Evolutionary conservation across 768 basidiomycete species (phyloP).

Genomic region (Russula dissimulans): DNA sequence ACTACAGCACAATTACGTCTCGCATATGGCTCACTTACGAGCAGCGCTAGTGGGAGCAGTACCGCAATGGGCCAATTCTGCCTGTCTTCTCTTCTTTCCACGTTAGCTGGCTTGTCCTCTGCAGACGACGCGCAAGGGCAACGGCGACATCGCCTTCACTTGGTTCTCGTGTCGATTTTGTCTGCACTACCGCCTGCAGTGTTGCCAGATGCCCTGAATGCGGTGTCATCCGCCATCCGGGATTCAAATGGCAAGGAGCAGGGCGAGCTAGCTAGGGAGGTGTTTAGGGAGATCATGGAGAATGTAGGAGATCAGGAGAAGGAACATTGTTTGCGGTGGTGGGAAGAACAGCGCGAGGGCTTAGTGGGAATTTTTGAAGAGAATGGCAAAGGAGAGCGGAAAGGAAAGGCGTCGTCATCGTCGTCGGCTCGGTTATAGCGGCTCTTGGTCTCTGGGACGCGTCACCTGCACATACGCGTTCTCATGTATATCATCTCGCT

Average conservation of each 20-base stretch:
- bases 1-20: conserved; percentile 58
- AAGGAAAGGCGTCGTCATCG: too few relatives aligned
- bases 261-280: conserved; percentile 43
- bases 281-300: conserved; percentile 57
- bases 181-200: conserved; percentile 51
- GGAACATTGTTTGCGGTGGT: conserved; percentile 61
- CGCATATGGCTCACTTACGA: conserved; percentile 65
- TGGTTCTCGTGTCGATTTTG: conserved; percentile 56
- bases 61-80: conserved; percentile 61
- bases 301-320: conserved; percentile 62
- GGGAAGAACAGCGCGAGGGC: conserved; percentile 37
- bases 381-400: neutral
- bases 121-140: conserved; percentile 22
- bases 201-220: conserved; percentile 46
- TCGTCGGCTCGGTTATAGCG: conserved; percentile 4
- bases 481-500: neutral
- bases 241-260: conserved; percentile 22
- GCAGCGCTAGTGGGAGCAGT: conserved; percentile 37
- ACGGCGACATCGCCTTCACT: conserved; percentile 45
- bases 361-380: neutral
- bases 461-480: conserved; percentile 7
- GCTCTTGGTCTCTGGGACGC: neutral
- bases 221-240: conserved; percentile 32
- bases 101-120: conserved; percentile 18
- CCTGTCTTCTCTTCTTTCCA: conserved; percentile 27